These are phyloP conservation scores for Quillaja saponaria DNA, from an alignment of 306 rosid genomes.

Conservation along the genomic window DNA sequence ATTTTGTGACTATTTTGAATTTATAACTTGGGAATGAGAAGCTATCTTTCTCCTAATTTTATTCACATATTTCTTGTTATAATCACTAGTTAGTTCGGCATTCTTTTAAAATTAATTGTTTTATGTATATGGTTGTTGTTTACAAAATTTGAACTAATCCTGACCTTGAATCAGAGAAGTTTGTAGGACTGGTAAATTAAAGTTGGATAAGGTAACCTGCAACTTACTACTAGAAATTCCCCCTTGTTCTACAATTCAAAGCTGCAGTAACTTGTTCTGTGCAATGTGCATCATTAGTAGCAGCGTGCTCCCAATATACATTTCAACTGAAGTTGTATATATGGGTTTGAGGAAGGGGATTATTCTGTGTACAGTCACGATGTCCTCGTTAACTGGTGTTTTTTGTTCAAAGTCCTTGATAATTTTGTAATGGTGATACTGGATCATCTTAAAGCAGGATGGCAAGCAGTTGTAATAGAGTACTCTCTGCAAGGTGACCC, in stretches of 20 bases:
- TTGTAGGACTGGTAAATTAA: constrained; percentile 8
- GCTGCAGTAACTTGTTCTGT: constrained; percentile 25
- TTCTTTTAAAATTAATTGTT: constrained; percentile 8
- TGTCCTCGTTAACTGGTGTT: constrained; percentile 48
- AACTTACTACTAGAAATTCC: not conserved
- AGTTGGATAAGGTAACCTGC: constrained; percentile 8
- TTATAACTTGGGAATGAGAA: constrained; percentile 18
- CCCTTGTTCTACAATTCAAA: constrained; percentile 7
- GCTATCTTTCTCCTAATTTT: constrained; percentile 13
- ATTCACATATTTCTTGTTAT: constrained; percentile 13
- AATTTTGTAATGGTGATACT: constrained; percentile 57
- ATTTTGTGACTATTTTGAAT: constrained; percentile 15
- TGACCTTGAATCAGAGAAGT: constrained; percentile 5
- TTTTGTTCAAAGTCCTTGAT: constrained; percentile 44
- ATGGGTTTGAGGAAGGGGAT: constrained; percentile 41
- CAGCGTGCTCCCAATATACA: too few species aligned
- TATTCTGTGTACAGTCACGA: constrained; percentile 41
- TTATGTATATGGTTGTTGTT: constrained; percentile 7
- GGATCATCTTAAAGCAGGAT: constrained; percentile 73
- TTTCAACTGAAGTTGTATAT: constrained; percentile 24
- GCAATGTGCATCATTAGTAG: constrained; percentile 19
- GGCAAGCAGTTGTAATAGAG: constrained; percentile 46
- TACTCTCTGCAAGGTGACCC: constrained; percentile 61
- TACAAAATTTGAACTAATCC: not conserved
- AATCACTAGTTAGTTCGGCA: constrained; percentile 15